Conservation (phyloP, 2,329 filamentous ascomycete genomes). For the Penicillium psychrosexuale region DNA sequence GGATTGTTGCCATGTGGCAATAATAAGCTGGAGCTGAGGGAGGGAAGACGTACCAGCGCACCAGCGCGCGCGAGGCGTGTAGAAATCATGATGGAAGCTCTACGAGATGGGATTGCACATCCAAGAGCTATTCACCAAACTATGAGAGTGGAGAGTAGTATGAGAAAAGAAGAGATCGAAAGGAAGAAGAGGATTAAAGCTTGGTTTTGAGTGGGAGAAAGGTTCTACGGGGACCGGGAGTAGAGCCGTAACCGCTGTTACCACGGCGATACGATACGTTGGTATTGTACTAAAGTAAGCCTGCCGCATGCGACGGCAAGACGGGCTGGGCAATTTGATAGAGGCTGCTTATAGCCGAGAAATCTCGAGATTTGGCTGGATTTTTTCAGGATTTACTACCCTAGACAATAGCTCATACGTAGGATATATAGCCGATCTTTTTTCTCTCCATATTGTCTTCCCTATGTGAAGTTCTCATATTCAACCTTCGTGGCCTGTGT, state of each 20-base stretch:
- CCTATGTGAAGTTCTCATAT: not conserved
- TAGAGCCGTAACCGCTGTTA: constrained; percentile 41
- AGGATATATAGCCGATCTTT: not conserved
- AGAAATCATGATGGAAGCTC: constrained; percentile 48
- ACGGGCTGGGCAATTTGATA: constrained; percentile 16
- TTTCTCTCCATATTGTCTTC: not conserved
- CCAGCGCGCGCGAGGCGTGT: constrained; percentile 47
- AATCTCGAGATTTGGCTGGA: not conserved
- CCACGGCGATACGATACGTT: constrained; percentile 33
- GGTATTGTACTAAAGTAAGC: constrained; percentile 17
- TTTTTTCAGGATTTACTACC: not conserved
- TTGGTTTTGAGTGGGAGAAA: constrained; percentile 40
- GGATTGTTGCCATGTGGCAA: not conserved
- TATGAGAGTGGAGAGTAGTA: constrained; percentile 37
- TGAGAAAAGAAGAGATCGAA: constrained; percentile 34
- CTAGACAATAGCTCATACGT: not conserved
- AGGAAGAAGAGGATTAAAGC: constrained; percentile 40
- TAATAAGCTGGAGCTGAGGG: constrained; percentile 2
- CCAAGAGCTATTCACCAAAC: constrained; percentile 36
- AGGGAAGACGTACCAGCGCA: constrained; percentile 44
- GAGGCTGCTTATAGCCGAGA: not conserved
- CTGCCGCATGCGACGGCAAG: constrained; percentile 33
- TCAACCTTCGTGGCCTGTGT: not conserved
- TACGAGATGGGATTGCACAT: constrained; percentile 41
- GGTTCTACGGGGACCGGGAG: constrained; percentile 34